phyloP scores from a whole-genome alignment of 345 rosid genomes.

The Sisymbrium irio region DNA sequence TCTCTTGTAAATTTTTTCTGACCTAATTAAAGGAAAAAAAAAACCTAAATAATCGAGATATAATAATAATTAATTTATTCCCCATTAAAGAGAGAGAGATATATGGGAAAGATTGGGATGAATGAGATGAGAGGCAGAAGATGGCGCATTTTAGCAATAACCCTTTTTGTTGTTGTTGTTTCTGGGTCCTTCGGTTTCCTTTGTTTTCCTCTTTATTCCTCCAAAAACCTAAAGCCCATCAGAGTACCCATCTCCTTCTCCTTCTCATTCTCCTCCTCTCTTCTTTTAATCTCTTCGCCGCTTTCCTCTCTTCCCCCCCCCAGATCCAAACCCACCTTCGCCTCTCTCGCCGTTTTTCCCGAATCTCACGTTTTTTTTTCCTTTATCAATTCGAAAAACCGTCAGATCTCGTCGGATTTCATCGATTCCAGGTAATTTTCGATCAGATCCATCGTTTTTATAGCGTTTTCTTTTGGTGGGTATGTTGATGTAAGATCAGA shows the following conservation, averaged over 20 bases:
- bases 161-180: constrained; percentile 29
- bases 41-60: background rate
- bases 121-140: constrained; percentile 2
- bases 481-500: background rate
- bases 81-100: constrained; percentile 7
- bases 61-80: no score
- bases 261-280: background rate
- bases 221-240: constrained; percentile 15
- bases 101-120: constrained; percentile 1
- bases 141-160: constrained; percentile 37
- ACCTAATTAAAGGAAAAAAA: background rate
- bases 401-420: constrained; percentile 19
- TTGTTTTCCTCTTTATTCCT: constrained; percentile 31
- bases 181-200: constrained; percentile 37
- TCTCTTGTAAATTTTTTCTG: background rate
- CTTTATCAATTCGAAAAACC: background rate
- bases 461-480: background rate
- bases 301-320: background rate
- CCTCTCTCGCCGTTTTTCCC: constrained; percentile 16
- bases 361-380: no score
- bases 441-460: background rate
- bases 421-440: constrained; percentile 19
- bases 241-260: background rate
- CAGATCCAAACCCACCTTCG: constrained; percentile 10
- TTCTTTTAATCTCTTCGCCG: background rate